phyloP scores from a whole-genome alignment of 2,329 filamentous ascomycete genomes.

The Davidsoniella australis region DNA sequence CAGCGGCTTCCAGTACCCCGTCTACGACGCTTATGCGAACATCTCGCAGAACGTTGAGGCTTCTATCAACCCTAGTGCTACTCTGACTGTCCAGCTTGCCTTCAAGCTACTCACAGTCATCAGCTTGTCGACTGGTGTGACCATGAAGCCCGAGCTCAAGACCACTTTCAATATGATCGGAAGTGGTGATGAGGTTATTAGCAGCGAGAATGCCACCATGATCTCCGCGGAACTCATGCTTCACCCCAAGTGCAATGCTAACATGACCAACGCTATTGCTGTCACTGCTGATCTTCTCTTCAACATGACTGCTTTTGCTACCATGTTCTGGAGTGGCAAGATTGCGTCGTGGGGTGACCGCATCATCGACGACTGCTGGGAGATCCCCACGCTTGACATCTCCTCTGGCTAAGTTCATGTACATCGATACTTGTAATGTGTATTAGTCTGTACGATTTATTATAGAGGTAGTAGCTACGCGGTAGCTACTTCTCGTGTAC shows the following conservation, averaged over 20 bases:
- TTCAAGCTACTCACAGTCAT: conserved; percentile 22
- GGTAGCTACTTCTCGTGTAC: background rate
- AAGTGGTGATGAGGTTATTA: background rate
- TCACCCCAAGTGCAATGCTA: background rate
- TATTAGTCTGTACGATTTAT: background rate
- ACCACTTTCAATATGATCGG: conserved; percentile 19
- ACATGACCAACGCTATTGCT: conserved; percentile 6
- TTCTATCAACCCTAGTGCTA: conserved; percentile 19
- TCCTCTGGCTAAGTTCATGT: background rate
- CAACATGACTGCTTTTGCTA: conserved; percentile 1
- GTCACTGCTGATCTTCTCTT: conserved; percentile 1
- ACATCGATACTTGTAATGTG: background rate
- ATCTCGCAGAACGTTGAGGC: conserved; percentile 20
- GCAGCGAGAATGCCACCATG: background rate
- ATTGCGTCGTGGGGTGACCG: background rate
- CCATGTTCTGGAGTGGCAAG: background rate
- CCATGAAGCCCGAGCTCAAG: conserved; percentile 21
- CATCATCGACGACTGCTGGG: conserved; percentile 6
- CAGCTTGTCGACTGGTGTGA: conserved; percentile 23
- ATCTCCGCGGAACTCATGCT: background rate
- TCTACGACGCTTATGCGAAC: conserved; percentile 21
- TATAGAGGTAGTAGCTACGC: background rate
- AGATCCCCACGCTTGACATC: background rate
- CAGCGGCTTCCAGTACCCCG: conserved; percentile 21
- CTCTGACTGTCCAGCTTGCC: conserved; percentile 23